phyloP scores from a whole-genome alignment of 2,329 filamentous ascomycete genomes.

The Acrodontium crateriforme region DNA sequence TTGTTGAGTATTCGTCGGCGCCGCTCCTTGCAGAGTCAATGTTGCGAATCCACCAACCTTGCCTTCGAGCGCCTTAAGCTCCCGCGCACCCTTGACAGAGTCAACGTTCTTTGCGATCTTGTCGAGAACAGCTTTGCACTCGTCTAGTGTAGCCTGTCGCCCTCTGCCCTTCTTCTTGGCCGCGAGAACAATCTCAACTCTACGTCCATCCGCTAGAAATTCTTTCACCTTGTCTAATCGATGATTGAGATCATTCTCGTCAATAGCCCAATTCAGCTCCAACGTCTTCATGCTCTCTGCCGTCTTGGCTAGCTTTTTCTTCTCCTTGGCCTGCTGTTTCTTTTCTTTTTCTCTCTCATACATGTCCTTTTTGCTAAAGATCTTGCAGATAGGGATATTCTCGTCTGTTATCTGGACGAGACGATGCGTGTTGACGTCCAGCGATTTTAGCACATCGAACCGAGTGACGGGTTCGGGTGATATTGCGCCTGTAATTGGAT shows the following conservation, averaged over 20 bases:
- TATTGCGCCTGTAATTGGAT: slow-evolving; percentile 21
- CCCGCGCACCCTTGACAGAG: slow-evolving; percentile 30
- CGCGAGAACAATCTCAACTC: slow-evolving; percentile 59
- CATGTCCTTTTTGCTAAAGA: slow-evolving; percentile 46
- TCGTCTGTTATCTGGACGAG: slow-evolving; percentile 22
- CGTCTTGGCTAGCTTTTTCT: slow-evolving; percentile 31
- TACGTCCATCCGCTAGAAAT: slow-evolving; percentile 62
- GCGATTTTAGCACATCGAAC: slow-evolving; percentile 25
- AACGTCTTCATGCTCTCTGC: slow-evolving; percentile 51
- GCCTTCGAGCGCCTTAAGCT: slow-evolving; percentile 35
- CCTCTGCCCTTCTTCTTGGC: slow-evolving; percentile 52
- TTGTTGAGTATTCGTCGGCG: no score
- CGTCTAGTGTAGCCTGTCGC: slow-evolving; percentile 45
- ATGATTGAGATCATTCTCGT: slow-evolving; percentile 58
- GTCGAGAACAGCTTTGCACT: slow-evolving; percentile 46
- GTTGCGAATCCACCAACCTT: slow-evolving; percentile 30
- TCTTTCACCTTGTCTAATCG: slow-evolving; percentile 50
- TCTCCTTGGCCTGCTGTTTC: slow-evolving; percentile 31
- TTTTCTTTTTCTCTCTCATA: slow-evolving; percentile 30
- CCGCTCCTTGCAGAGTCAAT: slow-evolving; percentile 35
- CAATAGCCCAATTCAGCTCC: slow-evolving; percentile 86
- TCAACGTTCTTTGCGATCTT: slow-evolving; percentile 33
- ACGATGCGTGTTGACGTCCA: slow-evolving; percentile 38
- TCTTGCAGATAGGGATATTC: slow-evolving; percentile 55
- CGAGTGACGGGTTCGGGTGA: slow-evolving; percentile 24